Evolutionary conservation across 2,329 filamentous ascomycete genomes (phyloP), one percentile per base, ranked within the genome.

Genomic region (Cryphonectria radicalis): DNA sequence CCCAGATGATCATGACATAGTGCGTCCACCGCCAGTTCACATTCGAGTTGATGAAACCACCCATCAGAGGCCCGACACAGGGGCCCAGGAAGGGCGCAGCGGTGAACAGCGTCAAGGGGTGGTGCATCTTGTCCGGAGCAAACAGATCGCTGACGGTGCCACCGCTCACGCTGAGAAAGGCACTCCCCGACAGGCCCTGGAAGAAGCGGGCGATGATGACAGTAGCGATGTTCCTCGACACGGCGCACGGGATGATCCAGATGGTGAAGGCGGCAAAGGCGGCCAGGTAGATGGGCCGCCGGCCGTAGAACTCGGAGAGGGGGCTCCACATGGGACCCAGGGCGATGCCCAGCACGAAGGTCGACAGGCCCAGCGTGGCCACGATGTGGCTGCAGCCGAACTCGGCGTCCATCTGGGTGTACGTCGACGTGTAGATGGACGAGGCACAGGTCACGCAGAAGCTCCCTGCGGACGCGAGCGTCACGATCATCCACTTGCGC

Each of bases 361-460:
- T 86, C 0, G 93, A 94, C 67, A 98, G 83, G 0, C 95, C 95
- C 13, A 97, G 80, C 3, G 93, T 94, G 17, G 92, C 93, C 35
- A 97, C 87, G 66, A 93, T 84, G 70, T 88, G 87, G 0, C 92
- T 92, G 76, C 88, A 88, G 74, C 88, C 82, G 76, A 97, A 97
- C 72, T 97, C 92, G 37, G 84, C 82, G 73, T 91, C 89, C 81
- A 97, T 89, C 80, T 96, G 92, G 25, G 77, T 78, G 79, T 97
- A 98, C 0, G 93, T 96, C 17, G 89, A 89, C 0, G 94, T 95
- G 81, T 98, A 97, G 76, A 97, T 90, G n/a, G 94, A 96, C 64
- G 92, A 95, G 1, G 93, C 89, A 78, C 91, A 94, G 11, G 94
- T 97, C 92, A 97, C 94, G 80, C 93, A 95, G 72, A 96, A 85